Percentiles rank a stretch among this genome's conserved stretches.
Evolutionary conservation across 2,329 filamentous ascomycete species (phyloP).

Genomic region (Dothistroma pini): DNA sequence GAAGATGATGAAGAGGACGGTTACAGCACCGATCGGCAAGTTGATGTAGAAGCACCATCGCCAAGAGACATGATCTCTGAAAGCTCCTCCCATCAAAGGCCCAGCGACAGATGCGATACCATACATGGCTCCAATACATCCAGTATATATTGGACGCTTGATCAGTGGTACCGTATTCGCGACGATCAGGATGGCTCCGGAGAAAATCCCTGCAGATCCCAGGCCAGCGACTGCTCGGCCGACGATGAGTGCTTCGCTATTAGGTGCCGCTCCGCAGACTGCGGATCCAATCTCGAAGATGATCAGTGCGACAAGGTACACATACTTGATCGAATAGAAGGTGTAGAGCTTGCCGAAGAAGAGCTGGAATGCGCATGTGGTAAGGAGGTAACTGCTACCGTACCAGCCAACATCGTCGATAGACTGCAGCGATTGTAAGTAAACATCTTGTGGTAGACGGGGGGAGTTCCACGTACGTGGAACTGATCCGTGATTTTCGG

Average conservation of each 20-base stretch:
- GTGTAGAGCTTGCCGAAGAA: conserved; percentile 48
- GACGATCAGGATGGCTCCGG: conserved; percentile 48
- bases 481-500: conserved; percentile 49
- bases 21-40: conserved; percentile 49
- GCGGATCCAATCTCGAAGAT: conserved; percentile 53
- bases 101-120: conserved; percentile 48
- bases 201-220: conserved; percentile 50
- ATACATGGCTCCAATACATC: conserved; percentile 48
- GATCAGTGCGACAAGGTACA: conserved; percentile 43
- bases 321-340: conserved; percentile 47
- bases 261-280: conserved; percentile 51
- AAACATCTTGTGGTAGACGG: background rate
- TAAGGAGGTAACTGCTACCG: conserved; percentile 45
- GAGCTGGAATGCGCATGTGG: conserved; percentile 41
- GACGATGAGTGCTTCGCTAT: conserved; percentile 48
- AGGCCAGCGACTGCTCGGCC: conserved; percentile 51
- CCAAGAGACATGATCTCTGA: conserved; percentile 35
- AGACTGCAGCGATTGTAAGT: conserved; percentile 15
- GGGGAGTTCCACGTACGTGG: conserved; percentile 24
- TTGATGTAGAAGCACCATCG: conserved; percentile 46
- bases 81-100: conserved; percentile 43
- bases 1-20: conserved; percentile 35
- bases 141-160: conserved; percentile 49
- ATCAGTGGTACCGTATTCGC: conserved; percentile 44
- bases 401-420: conserved; percentile 48